These are phyloP conservation scores for Achlya hypogyna DNA, from an alignment of 352 stramenopile species.

Conservation along the genomic window DNA sequence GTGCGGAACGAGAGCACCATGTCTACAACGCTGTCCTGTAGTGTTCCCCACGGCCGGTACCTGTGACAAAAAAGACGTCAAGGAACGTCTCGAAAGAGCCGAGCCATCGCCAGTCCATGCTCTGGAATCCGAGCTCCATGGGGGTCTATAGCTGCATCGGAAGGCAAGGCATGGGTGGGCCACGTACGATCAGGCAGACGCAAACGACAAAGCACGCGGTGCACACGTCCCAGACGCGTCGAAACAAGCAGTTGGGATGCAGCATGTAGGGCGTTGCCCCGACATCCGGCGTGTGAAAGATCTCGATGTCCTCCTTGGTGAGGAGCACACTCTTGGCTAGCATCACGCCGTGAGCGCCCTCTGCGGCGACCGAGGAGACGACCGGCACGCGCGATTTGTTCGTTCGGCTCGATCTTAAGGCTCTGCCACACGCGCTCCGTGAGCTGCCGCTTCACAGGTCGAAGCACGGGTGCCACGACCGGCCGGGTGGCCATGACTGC, in stretches of 20 bases:
- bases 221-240: slow-evolving; percentile 54
- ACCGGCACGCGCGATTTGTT: background rate
- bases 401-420: background rate
- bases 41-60: slow-evolving; percentile 14
- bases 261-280: slow-evolving; percentile 59
- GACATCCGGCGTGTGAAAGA: slow-evolving; percentile 56
- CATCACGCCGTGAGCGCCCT: too few relatives aligned
- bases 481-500: too few relatives aligned
- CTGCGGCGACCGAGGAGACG: too few relatives aligned
- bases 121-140: slow-evolving; percentile 58
- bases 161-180: background rate
- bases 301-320: slow-evolving; percentile 42
- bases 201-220: slow-evolving; percentile 72
- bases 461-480: too few relatives aligned
- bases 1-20: slow-evolving; percentile 75
- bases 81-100: slow-evolving; percentile 54
- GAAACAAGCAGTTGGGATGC: slow-evolving; percentile 69
- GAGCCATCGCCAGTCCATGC: slow-evolving; percentile 47
- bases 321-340: background rate
- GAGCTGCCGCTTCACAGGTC: background rate
- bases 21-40: slow-evolving; percentile 27
- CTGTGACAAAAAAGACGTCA: slow-evolving; percentile 68
- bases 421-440: background rate
- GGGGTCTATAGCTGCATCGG: slow-evolving; percentile 24
- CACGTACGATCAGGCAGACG: slow-evolving; percentile 49